These are phyloP conservation scores for Arthrobotrys musiformis DNA, from an alignment of 2,329 filamentous ascomycete genomes.

Conservation along the genomic window DNA sequence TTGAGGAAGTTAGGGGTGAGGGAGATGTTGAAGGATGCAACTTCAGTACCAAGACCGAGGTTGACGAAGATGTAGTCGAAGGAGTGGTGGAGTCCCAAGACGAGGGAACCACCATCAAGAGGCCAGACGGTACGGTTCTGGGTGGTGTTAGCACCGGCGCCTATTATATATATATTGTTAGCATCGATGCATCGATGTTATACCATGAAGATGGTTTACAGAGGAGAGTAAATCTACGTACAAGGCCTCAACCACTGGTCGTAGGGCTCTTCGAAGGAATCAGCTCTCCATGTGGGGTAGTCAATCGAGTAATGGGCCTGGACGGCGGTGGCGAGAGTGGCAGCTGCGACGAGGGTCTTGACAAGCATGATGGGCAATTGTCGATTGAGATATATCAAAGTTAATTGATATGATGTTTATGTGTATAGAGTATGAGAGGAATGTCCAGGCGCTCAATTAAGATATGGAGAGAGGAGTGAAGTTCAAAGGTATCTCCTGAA, in stretches of 20 bases:
- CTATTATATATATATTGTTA: not conserved
- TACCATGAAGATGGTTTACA: not conserved
- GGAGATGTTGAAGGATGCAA: conserved; percentile 75
- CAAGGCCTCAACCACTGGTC: conserved; percentile 61
- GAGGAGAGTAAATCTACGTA: conserved; percentile 39
- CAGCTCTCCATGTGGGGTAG: conserved; percentile 67
- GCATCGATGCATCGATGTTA: not conserved
- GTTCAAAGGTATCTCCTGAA: not conserved
- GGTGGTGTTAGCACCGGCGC: conserved; percentile 30
- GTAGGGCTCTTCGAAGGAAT: conserved; percentile 62
- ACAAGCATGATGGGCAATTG: conserved; percentile 41
- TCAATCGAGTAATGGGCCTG: conserved; percentile 69
- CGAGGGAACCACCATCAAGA: conserved; percentile 66
- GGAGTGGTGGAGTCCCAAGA: conserved; percentile 67
- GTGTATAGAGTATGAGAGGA: not conserved
- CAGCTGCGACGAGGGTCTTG: conserved; percentile 38
- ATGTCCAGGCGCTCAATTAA: conserved; percentile 18
- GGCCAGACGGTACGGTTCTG: conserved; percentile 66
- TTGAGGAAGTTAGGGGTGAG: conserved; percentile 71
- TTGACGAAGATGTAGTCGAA: conserved; percentile 68
- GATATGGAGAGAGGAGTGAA: conserved; percentile 2
- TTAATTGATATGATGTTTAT: not conserved
- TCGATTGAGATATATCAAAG: conserved; percentile 11
- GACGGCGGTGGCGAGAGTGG: conserved; percentile 35
- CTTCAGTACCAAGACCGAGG: conserved; percentile 67